Evolutionary conservation across 306 rosid species (phyloP), one percentile per base, ranked within the genome.

Genomic region (Ceratonia siliqua): DNA sequence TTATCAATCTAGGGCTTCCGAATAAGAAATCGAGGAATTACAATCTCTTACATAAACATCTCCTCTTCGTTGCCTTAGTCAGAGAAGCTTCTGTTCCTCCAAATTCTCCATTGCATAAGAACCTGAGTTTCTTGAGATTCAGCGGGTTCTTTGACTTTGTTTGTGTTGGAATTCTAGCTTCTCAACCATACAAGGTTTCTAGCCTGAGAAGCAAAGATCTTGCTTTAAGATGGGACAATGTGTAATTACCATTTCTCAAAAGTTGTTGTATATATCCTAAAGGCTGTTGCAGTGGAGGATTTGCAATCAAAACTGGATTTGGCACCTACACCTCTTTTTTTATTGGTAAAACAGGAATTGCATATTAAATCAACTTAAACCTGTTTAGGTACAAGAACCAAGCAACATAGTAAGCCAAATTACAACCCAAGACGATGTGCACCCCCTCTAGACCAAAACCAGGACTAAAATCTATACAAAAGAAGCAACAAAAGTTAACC

Each of bases 311-410:
- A 78, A 76, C 69, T 84, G 79, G 83, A 63, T 56, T 76, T 88
- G 78, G 96, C 97, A 33, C 96, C 97, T 62, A 81, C 91, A 4
- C 91, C 96, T 73, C n/a, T n/a, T n/a, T n/a, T n/a, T n/a, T n/a
- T n/a, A n/a, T n/a, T n/a, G n/a, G n/a, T n/a, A n/a, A n/a, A n/a
- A n/a, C n/a, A n/a, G n/a, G n/a, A n/a, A n/a, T n/a, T n/a, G n/a
- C n/a, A n/a, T n/a, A n/a, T n/a, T n/a, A n/a, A n/a, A n/a, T n/a
- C n/a, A n/a, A n/a, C n/a, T n/a, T n/a, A n/a, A n/a, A n/a, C n/a
- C n/a, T n/a, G n/a, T n/a, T n/a, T n/a, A n/a, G n/a, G n/a, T n/a
- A n/a, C n/a, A n/a, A n/a, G n/a, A n/a, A n/a, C n/a, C n/a, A n/a
- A n/a, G n/a, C n/a, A n/a, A n/a, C n/a, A n/a, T n/a, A n/a, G n/a